phyloP scores from a whole-genome alignment of 805 yeast species.

The Pichia nakasei region DNA sequence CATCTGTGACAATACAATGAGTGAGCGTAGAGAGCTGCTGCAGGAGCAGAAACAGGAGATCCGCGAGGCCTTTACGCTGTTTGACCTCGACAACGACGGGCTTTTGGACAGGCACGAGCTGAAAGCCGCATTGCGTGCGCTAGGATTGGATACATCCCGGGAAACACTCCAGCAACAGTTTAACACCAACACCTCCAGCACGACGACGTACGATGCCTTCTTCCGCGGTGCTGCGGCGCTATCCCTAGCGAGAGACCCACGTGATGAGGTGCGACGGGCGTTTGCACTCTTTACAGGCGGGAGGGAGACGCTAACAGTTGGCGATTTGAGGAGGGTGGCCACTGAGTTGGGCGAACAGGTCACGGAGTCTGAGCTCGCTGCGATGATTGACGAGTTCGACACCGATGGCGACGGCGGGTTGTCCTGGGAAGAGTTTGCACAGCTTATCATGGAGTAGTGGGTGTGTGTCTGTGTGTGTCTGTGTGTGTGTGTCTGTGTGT shows the following conservation, averaged over 20 bases:
- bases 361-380: slow-evolving; percentile 85
- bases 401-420: slow-evolving; percentile 94
- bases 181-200: neutral
- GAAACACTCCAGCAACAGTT: slow-evolving; percentile 40
- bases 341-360: slow-evolving; percentile 87
- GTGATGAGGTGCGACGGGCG: slow-evolving; percentile 86
- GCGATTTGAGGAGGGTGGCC: slow-evolving; percentile 81
- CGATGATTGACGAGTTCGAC: slow-evolving; percentile 97
- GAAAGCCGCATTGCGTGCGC: slow-evolving; percentile 87
- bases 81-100: slow-evolving; percentile 91
- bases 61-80: slow-evolving; percentile 81
- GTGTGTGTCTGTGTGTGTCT: too few species aligned
- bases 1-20: too few species aligned
- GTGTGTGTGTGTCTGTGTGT: too few species aligned
- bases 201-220: slow-evolving; percentile 62
- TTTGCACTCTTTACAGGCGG: slow-evolving; percentile 86
- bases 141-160: slow-evolving; percentile 80
- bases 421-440: slow-evolving; percentile 58
- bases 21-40: slow-evolving; percentile 41
- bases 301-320: slow-evolving; percentile 70
- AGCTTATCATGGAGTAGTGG: slow-evolving; percentile 27
- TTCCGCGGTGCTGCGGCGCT: slow-evolving; percentile 70
- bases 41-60: slow-evolving; percentile 89
- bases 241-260: slow-evolving; percentile 82
- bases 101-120: slow-evolving; percentile 85